Evolutionary conservation across 2,329 filamentous ascomycete species (phyloP).

Genomic region (Myriosclerotinia duriaeana): DNA sequence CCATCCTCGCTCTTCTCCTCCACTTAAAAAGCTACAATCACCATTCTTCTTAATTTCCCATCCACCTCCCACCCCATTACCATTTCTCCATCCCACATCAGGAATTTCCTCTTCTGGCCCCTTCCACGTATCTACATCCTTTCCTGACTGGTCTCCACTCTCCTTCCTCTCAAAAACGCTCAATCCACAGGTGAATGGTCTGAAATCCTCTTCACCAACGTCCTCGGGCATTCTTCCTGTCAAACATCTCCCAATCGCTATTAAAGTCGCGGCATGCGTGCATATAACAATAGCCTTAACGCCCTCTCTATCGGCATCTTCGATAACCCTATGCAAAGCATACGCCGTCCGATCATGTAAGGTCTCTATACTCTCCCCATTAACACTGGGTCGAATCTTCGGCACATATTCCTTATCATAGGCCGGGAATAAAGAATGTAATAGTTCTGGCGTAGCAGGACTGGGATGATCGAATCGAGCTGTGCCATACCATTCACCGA

Average conservation of each 20-base stretch:
- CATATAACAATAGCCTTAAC: slow-evolving; percentile 73
- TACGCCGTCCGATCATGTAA: slow-evolving; percentile 78
- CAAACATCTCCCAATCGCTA: slow-evolving; percentile 78
- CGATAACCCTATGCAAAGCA: slow-evolving; percentile 68
- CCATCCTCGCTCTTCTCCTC: slow-evolving; percentile 87
- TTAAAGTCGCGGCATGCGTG: slow-evolving; percentile 86
- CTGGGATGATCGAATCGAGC: slow-evolving; percentile 83
- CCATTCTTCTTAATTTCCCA: slow-evolving; percentile 82
- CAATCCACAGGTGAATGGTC: slow-evolving; percentile 79
- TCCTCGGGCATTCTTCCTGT: slow-evolving; percentile 75
- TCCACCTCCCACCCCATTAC: slow-evolving; percentile 66
- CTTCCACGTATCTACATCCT: slow-evolving; percentile 45
- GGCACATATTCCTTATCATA: slow-evolving; percentile 60
- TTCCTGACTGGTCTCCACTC: slow-evolving; percentile 40
- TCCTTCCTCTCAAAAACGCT: slow-evolving; percentile 61
- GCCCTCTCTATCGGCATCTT: slow-evolving; percentile 68
- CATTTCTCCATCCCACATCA: slow-evolving; percentile 54
- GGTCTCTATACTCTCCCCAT: slow-evolving; percentile 76
- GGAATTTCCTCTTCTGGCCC: slow-evolving; percentile 43
- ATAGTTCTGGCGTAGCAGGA: slow-evolving; percentile 62
- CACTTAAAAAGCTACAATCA: slow-evolving; percentile 77
- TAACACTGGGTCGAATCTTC: slow-evolving; percentile 64
- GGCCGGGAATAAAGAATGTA: slow-evolving; percentile 66
- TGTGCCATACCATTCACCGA: slow-evolving; percentile 88
- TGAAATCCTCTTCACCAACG: slow-evolving; percentile 74